These are phyloP conservation scores for Phytophthora cactorum DNA, from an alignment of 352 stramenopile species.

Conservation along the genomic window DNA sequence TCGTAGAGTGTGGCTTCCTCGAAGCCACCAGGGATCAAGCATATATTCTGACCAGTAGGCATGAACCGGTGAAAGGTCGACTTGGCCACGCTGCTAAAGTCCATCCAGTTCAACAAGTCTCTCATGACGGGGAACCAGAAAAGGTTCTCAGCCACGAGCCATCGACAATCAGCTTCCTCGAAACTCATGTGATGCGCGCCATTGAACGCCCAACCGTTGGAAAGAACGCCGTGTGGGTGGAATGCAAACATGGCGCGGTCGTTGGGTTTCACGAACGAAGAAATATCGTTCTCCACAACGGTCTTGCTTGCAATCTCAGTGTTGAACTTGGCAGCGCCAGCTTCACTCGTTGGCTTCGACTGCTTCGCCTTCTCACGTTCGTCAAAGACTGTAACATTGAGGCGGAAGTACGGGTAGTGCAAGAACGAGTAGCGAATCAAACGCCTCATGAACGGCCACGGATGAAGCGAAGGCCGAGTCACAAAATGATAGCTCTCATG, in stretches of 20 bases:
- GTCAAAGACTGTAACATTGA: slow-evolving; percentile 52
- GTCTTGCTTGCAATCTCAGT: slow-evolving; percentile 4
- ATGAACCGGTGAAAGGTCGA: slow-evolving; percentile 53
- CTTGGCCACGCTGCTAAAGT: slow-evolving; percentile 56
- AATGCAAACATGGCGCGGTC: slow-evolving; percentile 44
- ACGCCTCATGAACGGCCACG: slow-evolving; percentile 52
- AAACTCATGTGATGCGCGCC: slow-evolving; percentile 59
- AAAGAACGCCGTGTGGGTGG: slow-evolving; percentile 72
- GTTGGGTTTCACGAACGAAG: slow-evolving; percentile 16
- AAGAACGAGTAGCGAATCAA: slow-evolving; percentile 49
- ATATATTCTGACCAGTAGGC: slow-evolving; percentile 57
- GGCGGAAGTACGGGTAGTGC: slow-evolving; percentile 56
- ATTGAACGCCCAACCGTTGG: slow-evolving; percentile 56
- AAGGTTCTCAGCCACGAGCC: slow-evolving; percentile 73
- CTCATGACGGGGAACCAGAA: slow-evolving; percentile 67
- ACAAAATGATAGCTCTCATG: slow-evolving; percentile 53
- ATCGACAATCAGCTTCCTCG: slow-evolving; percentile 46
- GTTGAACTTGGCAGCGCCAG: background rate
- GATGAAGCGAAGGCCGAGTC: slow-evolving; percentile 24
- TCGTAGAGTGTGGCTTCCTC: slow-evolving; percentile 92
- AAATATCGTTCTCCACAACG: slow-evolving; percentile 18
- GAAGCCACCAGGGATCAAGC: slow-evolving; percentile 91
- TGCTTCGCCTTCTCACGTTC: slow-evolving; percentile 21
- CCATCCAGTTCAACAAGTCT: slow-evolving; percentile 65
- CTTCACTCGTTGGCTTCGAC: background rate